Conservation (phyloP, 2,329 filamentous ascomycete species). For the Aspergillus eucalypticola region DNA sequence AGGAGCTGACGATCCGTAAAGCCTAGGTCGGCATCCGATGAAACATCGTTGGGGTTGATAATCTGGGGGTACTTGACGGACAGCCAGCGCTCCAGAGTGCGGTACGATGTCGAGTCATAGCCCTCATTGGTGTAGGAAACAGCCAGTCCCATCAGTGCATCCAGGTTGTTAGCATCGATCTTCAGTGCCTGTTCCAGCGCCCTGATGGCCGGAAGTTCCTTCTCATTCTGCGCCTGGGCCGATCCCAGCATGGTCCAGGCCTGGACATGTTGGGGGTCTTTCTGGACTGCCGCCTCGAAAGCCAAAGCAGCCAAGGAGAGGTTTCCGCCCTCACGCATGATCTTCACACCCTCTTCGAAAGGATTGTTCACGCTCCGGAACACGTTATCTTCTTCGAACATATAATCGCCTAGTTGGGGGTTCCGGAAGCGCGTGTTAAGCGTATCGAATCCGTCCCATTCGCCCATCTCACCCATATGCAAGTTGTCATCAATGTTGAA, state of each 20-base stretch:
- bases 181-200: slow-evolving; percentile 89
- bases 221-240: slow-evolving; percentile 97
- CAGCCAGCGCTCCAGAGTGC: slow-evolving; percentile 94
- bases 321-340: slow-evolving; percentile 92
- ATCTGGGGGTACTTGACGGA: slow-evolving; percentile 91
- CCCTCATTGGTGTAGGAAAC: slow-evolving; percentile 99
- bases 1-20: slow-evolving; percentile 91
- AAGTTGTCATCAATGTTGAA: slow-evolving; percentile 49
- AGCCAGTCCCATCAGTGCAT: slow-evolving; percentile 90
- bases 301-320: slow-evolving; percentile 89
- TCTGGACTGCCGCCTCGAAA: slow-evolving; percentile 93
- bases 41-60: slow-evolving; percentile 69
- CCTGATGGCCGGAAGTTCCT: slow-evolving; percentile 92
- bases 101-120: slow-evolving; percentile 95
- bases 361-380: slow-evolving; percentile 80
- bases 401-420: slow-evolving; percentile 81
- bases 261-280: slow-evolving; percentile 81
- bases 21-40: slow-evolving; percentile 77
- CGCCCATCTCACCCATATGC: slow-evolving; percentile 71
- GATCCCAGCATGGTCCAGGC: slow-evolving; percentile 92
- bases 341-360: slow-evolving; percentile 88
- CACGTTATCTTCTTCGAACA: slow-evolving; percentile 92
- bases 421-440: slow-evolving; percentile 70
- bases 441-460: slow-evolving; percentile 76
- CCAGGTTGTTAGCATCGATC: slow-evolving; percentile 80